Conservation (phyloP, 2,329 filamentous ascomycete species). For the Grosmannia clavigera region DNA sequence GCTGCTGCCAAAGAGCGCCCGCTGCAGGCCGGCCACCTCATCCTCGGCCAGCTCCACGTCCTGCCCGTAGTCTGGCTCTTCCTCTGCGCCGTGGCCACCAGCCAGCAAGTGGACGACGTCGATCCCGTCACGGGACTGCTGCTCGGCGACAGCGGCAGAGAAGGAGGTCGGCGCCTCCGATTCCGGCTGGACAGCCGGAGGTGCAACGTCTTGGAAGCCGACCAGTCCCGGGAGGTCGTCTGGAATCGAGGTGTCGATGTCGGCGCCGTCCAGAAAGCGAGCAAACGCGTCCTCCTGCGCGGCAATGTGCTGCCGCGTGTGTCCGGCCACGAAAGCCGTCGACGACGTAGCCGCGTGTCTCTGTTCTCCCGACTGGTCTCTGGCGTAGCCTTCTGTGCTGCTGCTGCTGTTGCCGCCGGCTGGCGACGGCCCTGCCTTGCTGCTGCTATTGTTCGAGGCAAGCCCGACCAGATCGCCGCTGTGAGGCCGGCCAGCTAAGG, state of each 20-base stretch:
- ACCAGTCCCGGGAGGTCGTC: neutral
- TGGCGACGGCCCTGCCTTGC: slow-evolving; percentile 12
- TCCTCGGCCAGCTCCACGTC: slow-evolving; percentile 15
- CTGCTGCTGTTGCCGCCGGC: neutral
- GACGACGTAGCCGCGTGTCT: neutral
- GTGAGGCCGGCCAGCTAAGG: slow-evolving; percentile 13
- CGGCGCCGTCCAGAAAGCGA: slow-evolving; percentile 20
- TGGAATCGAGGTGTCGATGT: slow-evolving; percentile 4
- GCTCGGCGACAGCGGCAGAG: slow-evolving; percentile 18
- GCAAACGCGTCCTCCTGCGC: slow-evolving; percentile 24
- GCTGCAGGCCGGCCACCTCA: slow-evolving; percentile 22
- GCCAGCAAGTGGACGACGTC: slow-evolving; percentile 27
- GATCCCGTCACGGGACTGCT: slow-evolving; percentile 24
- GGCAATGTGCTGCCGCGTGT: slow-evolving; percentile 17
- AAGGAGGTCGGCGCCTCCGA: neutral
- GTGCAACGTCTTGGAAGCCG: no score
- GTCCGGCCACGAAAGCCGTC: slow-evolving; percentile 3
- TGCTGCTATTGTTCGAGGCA: neutral
- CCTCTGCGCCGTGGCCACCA: slow-evolving; percentile 5
- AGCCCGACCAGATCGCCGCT: slow-evolving; percentile 10
- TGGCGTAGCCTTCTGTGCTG: neutral
- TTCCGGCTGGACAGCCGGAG: no score
- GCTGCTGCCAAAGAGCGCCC: slow-evolving; percentile 23
- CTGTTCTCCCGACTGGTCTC: neutral
- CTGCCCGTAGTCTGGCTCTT: slow-evolving; percentile 10